Percentiles rank a stretch among this genome's conserved stretches.
phyloP scores from a whole-genome alignment of 768 basidiomycete species.

The Leucocoprinus leucothites region DNA sequence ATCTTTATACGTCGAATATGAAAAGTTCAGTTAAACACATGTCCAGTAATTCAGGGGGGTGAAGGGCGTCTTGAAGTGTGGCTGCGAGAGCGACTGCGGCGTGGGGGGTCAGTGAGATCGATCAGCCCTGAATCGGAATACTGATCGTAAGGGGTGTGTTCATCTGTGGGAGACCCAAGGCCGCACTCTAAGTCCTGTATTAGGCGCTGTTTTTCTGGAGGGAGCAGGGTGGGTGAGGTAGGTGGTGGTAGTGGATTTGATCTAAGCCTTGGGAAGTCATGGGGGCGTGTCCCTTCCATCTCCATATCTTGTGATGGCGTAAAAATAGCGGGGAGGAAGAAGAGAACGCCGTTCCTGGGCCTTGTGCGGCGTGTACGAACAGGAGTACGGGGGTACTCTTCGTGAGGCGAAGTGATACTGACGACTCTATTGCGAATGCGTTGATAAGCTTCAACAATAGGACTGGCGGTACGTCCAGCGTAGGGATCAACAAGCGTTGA shows the following conservation, averaged over 20 bases:
- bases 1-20: constrained; percentile 7
- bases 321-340: constrained; percentile 82
- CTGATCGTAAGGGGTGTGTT: not conserved
- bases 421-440: constrained; percentile 57
- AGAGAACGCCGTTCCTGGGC: constrained; percentile 59
- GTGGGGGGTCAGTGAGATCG: constrained; percentile 5
- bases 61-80: not conserved
- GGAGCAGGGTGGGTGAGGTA: constrained; percentile 10
- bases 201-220: constrained; percentile 46
- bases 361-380: constrained; percentile 44
- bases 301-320: constrained; percentile 49
- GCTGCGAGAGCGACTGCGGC: constrained; percentile 6
- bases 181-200: constrained; percentile 24
- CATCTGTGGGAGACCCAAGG: not conserved
- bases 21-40: not conserved
- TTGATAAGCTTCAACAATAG: constrained; percentile 50
- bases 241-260: constrained; percentile 3
- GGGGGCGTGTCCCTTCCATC: constrained; percentile 27
- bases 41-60: not conserved
- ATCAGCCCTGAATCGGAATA: not conserved
- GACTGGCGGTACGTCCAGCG: constrained; percentile 37
- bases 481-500: constrained; percentile 42
- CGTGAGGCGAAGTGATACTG: constrained; percentile 41
- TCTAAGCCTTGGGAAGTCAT: not conserved
- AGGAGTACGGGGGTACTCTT: constrained; percentile 42